phyloP scores from a whole-genome alignment of 495 filamentous ascomycete genomes.

The Hypoxylon trugodes region DNA sequence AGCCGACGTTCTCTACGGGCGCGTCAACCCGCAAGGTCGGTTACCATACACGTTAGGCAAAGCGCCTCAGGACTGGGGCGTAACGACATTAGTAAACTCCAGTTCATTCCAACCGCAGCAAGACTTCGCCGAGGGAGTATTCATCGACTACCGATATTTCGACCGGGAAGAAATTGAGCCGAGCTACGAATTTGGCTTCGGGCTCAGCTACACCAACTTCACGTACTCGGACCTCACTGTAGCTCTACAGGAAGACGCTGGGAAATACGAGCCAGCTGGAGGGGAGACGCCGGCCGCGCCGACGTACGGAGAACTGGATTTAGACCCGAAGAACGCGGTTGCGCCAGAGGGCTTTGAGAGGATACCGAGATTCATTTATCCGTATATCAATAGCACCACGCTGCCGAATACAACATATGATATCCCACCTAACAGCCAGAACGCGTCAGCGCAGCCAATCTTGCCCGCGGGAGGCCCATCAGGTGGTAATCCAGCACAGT shows the following conservation, averaged over 20 bases:
- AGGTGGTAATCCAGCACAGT: conserved; percentile 76
- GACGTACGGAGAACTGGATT: conserved; percentile 45
- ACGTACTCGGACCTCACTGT: conserved; percentile 44
- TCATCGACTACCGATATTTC: conserved; percentile 64
- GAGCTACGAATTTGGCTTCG: conserved; percentile 60
- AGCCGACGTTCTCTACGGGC: conserved; percentile 60
- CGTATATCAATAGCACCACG: conserved; percentile 44
- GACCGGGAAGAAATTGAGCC: conserved; percentile 55
- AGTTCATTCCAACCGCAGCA: conserved; percentile 43
- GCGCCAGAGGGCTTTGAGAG: conserved; percentile 49
- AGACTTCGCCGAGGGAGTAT: conserved; percentile 57
- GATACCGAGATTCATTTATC: conserved; percentile 52
- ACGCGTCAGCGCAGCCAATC: conserved; percentile 73
- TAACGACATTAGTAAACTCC: conserved; percentile 47
- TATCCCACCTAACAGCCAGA: conserved; percentile 66
- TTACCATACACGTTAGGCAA: conserved; percentile 65
- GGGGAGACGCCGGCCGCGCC: conserved; percentile 43
- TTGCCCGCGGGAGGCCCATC: conserved; percentile 73
- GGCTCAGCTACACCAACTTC: conserved; percentile 59
- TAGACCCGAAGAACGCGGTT: conserved; percentile 41
- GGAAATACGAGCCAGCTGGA: conserved; percentile 25
- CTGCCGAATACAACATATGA: conserved; percentile 48
- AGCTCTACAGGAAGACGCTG: conserved; percentile 7
- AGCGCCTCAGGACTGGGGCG: conserved; percentile 58
- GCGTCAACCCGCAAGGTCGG: conserved; percentile 60